These are phyloP conservation scores for Collariella sp. DNA, from an alignment of 495 filamentous ascomycete genomes.

Conservation along the genomic window DNA sequence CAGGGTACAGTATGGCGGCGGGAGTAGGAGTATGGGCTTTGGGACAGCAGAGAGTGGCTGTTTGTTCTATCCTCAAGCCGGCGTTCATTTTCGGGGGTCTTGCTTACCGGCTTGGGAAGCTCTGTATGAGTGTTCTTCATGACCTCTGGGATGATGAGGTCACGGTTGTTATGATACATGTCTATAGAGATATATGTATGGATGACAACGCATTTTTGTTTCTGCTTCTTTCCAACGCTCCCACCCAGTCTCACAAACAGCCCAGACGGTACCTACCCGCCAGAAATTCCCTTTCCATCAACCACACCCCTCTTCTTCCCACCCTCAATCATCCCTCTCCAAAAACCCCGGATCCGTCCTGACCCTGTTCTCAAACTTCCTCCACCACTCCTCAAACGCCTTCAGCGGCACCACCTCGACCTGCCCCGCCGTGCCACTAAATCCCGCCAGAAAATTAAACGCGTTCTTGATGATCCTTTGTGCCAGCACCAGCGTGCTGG, in stretches of 20 bases:
- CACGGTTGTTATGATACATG: conserved; percentile 4
- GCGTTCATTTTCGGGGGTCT: not conserved
- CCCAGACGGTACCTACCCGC: no score
- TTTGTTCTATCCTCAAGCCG: not conserved
- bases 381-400: conserved; percentile 95
- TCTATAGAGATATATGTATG: not conserved
- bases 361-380: conserved; percentile 84
- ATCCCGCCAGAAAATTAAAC: conserved; percentile 94
- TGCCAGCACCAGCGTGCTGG: conserved; percentile 66
- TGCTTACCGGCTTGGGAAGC: not conserved
- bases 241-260: not conserved
- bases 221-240: not conserved
- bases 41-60: not conserved
- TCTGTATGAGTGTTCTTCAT: not conserved
- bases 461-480: conserved; percentile 91
- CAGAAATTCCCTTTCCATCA: not conserved
- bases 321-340: conserved; percentile 56
- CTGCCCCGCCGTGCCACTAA: conserved; percentile 50
- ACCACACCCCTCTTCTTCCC: not conserved
- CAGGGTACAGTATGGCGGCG: conserved; percentile 1
- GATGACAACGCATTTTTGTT: not conserved
- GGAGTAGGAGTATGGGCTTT: not conserved
- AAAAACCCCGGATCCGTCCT: conserved; percentile 82
- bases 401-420: conserved; percentile 82
- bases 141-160: not conserved